These are phyloP conservation scores for Eimeria zaria DNA, from an alignment of 169 alveolate species.

Conservation along the genomic window DNA sequence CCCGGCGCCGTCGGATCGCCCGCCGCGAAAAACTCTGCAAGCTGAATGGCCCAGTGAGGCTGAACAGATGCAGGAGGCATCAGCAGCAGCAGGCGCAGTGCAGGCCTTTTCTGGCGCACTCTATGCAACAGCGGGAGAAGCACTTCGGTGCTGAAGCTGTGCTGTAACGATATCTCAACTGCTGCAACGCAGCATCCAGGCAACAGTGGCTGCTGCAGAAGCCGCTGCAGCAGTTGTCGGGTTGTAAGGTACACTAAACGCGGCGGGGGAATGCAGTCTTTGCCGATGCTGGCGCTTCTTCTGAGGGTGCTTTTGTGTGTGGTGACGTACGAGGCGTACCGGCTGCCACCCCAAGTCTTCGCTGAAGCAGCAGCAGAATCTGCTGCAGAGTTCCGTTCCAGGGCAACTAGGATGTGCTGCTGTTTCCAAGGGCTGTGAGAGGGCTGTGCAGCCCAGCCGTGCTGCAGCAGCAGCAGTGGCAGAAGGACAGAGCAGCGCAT, in stretches of 20 bases:
- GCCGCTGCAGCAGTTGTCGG: constrained; percentile 37
- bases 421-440: neutral
- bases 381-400: constrained; percentile 37
- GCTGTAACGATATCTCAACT: constrained; percentile 29
- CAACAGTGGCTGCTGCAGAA: constrained; percentile 44
- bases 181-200: constrained; percentile 44
- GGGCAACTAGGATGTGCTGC: constrained; percentile 49
- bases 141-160: constrained; percentile 63
- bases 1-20: constrained; percentile 3
- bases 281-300: neutral
- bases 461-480: constrained; percentile 53
- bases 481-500: constrained; percentile 61
- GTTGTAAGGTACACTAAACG: constrained; percentile 40
- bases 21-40: constrained; percentile 27
- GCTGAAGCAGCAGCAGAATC: constrained; percentile 64
- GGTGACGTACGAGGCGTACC: constrained; percentile 14
- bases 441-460: constrained; percentile 57
- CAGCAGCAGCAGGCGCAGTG: constrained; percentile 25
- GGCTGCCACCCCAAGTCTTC: constrained; percentile 28
- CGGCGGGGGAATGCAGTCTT: constrained; percentile 5
- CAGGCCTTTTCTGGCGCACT: constrained; percentile 36
- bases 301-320: constrained; percentile 13
- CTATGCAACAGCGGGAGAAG: constrained; percentile 55
- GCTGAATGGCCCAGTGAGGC: constrained; percentile 55
- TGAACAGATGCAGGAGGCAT: constrained; percentile 39